A percentile compares a stretch with the other conserved stretches of the same genome.
Evolutionary conservation across 306 rosid genomes (phyloP).

Genomic region (Rubus idaeus): DNA sequence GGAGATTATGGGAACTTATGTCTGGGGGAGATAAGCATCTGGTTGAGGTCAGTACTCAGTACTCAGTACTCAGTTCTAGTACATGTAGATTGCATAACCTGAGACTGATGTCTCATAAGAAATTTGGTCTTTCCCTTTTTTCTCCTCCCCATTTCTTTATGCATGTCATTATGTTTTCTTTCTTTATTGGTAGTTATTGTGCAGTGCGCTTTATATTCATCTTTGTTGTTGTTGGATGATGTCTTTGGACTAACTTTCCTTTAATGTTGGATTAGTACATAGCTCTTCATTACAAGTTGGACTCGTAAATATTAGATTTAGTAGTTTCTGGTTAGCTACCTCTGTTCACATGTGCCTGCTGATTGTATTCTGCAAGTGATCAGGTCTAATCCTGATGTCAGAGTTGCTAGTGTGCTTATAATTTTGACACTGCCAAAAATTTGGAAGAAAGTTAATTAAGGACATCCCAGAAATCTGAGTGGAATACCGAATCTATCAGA

Average conservation of each 20-base stretch:
- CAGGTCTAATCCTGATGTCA: background rate
- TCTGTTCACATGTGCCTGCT: background rate
- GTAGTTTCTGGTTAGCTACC: background rate
- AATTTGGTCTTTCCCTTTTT: background rate
- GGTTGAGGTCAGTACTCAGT: conserved; percentile 62
- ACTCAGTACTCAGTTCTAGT: conserved; percentile 32
- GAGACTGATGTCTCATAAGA: background rate
- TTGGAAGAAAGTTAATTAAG: background rate
- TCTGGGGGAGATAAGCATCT: conserved; percentile 84
- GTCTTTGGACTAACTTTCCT: background rate
- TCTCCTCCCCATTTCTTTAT: background rate
- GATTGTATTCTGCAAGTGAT: background rate
- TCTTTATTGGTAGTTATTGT: background rate
- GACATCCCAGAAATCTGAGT: background rate
- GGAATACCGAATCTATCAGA: background rate
- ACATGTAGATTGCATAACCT: conserved; percentile 2
- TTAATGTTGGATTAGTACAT: background rate
- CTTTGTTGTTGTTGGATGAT: background rate
- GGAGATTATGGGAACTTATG: conserved; percentile 96
- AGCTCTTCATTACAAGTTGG: background rate
- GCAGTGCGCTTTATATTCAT: background rate
- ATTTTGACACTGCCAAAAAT: background rate
- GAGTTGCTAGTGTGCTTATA: background rate
- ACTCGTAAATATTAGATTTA: background rate
- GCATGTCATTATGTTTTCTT: background rate